Conservation (phyloP, 192 early-diverging fungal species). For the Podochytrium sp. region DNA sequence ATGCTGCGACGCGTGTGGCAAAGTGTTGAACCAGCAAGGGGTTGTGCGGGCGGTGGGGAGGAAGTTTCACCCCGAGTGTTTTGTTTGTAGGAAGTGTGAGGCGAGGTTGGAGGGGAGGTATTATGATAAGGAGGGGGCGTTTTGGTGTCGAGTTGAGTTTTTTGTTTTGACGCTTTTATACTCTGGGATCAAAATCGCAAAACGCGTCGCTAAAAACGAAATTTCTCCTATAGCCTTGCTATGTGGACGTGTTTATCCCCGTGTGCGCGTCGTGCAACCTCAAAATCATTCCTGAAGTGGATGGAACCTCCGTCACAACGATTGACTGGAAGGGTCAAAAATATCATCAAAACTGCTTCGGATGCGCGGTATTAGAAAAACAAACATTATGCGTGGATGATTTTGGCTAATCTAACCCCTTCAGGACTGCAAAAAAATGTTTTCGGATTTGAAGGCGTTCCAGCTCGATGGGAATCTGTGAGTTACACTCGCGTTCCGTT, state of each 20-base stretch:
- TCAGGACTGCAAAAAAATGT: conserved; percentile 31
- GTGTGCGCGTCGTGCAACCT: background rate
- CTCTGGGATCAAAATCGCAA: too few species aligned
- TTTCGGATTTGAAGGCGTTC: conserved; percentile 29
- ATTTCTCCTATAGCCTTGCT: conserved; percentile 3
- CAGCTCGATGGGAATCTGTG: conserved; percentile 32
- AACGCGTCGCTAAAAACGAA: too few species aligned
- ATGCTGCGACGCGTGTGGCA: conserved; percentile 20
- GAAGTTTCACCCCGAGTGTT: conserved; percentile 32
- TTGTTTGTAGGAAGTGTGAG: conserved; percentile 21
- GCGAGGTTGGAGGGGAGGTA: conserved; percentile 17
- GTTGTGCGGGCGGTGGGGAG: conserved; percentile 22
- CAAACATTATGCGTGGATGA: background rate
- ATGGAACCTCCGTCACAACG: conserved; percentile 19
- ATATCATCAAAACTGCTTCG: conserved; percentile 30
- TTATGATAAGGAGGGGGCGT: conserved; percentile 13
- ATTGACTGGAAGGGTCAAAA: conserved; percentile 36
- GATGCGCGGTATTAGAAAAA: conserved; percentile 5
- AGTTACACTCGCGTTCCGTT: background rate
- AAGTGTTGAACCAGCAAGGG: conserved; percentile 2
- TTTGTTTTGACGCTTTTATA: too few species aligned
- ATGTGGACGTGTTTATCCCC: conserved; percentile 22
- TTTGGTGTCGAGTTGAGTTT: conserved; percentile 31
- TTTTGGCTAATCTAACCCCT: background rate
- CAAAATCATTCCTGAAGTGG: conserved; percentile 18